Base-by-base conservation (phyloP, 2,329 filamentous ascomycete genomes). In the Fusarium metavorans region DNA sequence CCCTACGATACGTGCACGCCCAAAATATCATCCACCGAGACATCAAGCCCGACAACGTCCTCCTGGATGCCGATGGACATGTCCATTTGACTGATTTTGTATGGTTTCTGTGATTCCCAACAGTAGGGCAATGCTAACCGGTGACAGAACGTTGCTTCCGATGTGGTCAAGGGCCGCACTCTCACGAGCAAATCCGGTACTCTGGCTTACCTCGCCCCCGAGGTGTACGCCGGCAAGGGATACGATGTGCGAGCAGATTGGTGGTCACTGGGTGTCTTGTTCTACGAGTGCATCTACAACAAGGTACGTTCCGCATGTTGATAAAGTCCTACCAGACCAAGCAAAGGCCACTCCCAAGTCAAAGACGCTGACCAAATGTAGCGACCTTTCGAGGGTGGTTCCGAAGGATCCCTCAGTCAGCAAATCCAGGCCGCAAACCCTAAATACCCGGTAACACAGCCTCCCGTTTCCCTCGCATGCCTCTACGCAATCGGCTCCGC, bases 231-330 rank as follows among this genome's bases (percentile, higher is more conserved):
- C 75, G 96, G 96, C 58, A 92, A 92, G 71, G 97, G 97, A 43
- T 99, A 99, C 81, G 92, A 94, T 70, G 91, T 92, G 56, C 94
- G 97, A 77, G 95, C 97, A 48, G 97, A 99, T 82, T 99, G 97
- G 97, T 99, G 97, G 97, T 98, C 97, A 7, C 85, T 99, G 25
- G 97, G 97, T 58, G 97, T 99, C 54, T 89, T 97, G n/a, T 98
- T 98, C 83, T 99, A 98, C 83, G 97, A 99, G 83, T 98, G 97
- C 88, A 98, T 99, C 75, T 99, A 98, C 86, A 98, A 97, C 86
- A 98, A 97, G 92, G 95, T 95, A 84, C 62, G 88, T 81, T 62
- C 25, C 10, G 14, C 43, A 25, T 25, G 7, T 16, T 9, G n/a
- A 16, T 39, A 10, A 48, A 48, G 43, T 14, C 23, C 16, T 32